phyloP scores from a whole-genome alignment of 257 asterid genomes.

The Sherardia arvensis region DNA sequence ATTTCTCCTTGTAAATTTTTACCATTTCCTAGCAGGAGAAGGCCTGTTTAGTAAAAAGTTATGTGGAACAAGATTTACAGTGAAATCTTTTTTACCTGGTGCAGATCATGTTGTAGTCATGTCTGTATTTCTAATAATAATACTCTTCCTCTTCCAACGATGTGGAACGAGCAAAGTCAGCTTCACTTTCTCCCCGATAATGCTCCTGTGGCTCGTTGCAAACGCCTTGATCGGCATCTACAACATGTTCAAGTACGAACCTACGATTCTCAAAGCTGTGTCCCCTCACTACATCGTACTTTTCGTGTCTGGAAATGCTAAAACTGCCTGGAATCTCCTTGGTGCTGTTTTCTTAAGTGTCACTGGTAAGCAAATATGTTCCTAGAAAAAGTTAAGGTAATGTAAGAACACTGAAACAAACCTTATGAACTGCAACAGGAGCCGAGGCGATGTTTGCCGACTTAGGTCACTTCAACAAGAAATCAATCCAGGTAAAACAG shows the following conservation, averaged over 20 bases:
- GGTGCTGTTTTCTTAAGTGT: constrained; percentile 64
- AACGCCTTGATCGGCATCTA: constrained; percentile 49
- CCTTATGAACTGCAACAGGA: constrained; percentile 18
- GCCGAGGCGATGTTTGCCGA: constrained; percentile 86
- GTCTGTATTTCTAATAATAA: constrained; percentile 39
- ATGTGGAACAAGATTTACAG: not conserved
- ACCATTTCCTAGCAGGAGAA: not conserved
- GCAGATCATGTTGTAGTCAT: constrained; percentile 56
- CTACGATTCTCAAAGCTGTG: constrained; percentile 40
- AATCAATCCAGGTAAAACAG: constrained; percentile 45
- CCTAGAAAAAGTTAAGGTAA: not conserved
- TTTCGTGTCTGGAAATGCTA: constrained; percentile 33
- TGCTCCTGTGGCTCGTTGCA: constrained; percentile 55
- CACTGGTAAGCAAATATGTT: constrained; percentile 28
- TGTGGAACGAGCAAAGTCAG: constrained; percentile 65
- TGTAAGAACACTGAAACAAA: not conserved
- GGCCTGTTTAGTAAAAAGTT: not conserved
- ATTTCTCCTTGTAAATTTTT: not conserved
- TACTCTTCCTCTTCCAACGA: constrained; percentile 48
- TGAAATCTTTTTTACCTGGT: not conserved
- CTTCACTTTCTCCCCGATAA: constrained; percentile 52
- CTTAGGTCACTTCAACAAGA: constrained; percentile 68
- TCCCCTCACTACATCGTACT: constrained; percentile 50
- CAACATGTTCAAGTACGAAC: constrained; percentile 37
- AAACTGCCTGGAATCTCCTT: constrained; percentile 45